Percentiles rank a stretch among this genome's conserved stretches.
Evolutionary conservation across 352 stramenopile species (phyloP).

Genomic region (Phytopythium oedochilum): DNA sequence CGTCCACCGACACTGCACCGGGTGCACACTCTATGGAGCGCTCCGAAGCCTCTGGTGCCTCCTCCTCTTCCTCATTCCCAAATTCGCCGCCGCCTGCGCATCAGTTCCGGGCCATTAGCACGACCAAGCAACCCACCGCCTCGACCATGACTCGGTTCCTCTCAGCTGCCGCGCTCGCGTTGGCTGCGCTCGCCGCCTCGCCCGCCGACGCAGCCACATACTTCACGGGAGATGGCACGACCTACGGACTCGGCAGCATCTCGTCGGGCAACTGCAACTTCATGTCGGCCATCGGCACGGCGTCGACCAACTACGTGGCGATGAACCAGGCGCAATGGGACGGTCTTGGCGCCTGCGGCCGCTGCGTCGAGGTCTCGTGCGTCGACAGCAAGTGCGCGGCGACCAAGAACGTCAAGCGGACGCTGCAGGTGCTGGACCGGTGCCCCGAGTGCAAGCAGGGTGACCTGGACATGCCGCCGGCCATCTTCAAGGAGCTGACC

Average conservation of each 20-base stretch:
- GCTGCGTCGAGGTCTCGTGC: conserved; percentile 39
- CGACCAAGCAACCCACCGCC: background rate
- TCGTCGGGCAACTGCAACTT: conserved; percentile 48
- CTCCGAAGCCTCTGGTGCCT: too few species aligned
- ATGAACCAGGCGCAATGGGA: conserved; percentile 49
- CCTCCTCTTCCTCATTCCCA: background rate
- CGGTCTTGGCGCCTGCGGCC: conserved; percentile 26
- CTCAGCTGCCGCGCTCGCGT: background rate
- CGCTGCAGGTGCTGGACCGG: conserved; percentile 24
- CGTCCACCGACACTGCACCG: too few species aligned
- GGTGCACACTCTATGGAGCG: background rate
- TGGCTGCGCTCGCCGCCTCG: background rate
- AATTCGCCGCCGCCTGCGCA: background rate
- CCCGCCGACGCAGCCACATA: conserved; percentile 3
- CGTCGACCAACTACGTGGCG: conserved; percentile 35
- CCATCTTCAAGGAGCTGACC: conserved; percentile 26
- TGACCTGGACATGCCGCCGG: conserved; percentile 28
- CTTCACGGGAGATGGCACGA: conserved; percentile 34
- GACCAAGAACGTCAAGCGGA: conserved; percentile 12
- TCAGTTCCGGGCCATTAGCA: background rate
- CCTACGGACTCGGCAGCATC: conserved; percentile 31
- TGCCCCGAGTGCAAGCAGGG: conserved; percentile 34
- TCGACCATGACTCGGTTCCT: background rate
- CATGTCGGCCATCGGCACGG: conserved; percentile 27
- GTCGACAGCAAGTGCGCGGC: conserved; percentile 17